Evolutionary conservation across 2,329 filamentous ascomycete species (phyloP), one percentile per base, ranked within the genome.

Genomic region (Calonectria henricotiae): DNA sequence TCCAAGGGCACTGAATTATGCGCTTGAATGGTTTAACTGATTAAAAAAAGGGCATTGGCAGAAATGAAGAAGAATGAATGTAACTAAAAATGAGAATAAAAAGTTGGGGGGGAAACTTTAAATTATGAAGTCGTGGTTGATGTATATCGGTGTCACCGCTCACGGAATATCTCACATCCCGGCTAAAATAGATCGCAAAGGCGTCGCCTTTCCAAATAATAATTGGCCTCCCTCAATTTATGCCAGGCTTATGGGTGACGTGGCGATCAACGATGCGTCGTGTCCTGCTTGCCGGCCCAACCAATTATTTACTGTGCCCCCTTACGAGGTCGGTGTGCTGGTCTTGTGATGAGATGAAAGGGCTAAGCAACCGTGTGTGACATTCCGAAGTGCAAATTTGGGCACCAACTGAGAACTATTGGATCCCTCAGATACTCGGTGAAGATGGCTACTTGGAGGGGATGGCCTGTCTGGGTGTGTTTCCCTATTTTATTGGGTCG

Each of bases 371-470:
- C 15, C 17, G 20, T 25, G 23, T n/a, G 51, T 37, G 32, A 12
- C 51, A 15, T 12, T 17, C 15, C 12, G 23, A 58, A 39, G 32
- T 58, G 51, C 51, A 58, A 58, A 5, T 58, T 58, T 39, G 35
- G 51, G 51, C 51, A 23, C 32, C 51, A 37, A 58, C 13, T 15
- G 7, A 2, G n/a, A 25, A 37, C 35, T 3, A 58, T 58, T 58
- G 51, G 51, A 39, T 27, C n/a, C 13, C 3, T 39, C 20, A 7
- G 2, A 23, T 11, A 23, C 35, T 39, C 51, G 51, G 51, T 58
- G 32, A 58, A 27, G 51, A 12, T 39, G 4, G 35, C n/a, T 25
- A 39, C 12, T 39, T 5, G 3, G 51, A 1, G 4, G 23, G 5
- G 20, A 39, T 25, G 5, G 5, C 1, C 35, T 25, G 37, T 15